A percentile compares a stretch with the other conserved stretches of the same genome.
phyloP scores from a whole-genome alignment of 805 yeast genomes.

The Candida tibetensis region DNA sequence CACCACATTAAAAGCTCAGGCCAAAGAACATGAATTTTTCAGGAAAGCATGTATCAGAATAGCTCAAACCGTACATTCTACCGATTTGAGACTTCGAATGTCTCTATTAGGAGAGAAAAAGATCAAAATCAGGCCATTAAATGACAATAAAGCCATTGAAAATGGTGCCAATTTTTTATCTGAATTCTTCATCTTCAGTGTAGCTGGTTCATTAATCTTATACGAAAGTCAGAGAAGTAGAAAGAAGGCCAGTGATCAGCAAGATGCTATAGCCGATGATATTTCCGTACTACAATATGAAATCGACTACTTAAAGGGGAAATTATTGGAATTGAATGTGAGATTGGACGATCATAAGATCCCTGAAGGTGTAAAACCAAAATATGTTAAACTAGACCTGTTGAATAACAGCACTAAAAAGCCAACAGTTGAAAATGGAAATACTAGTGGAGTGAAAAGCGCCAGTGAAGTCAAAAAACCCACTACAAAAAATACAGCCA shows the following conservation, averaged over 20 bases:
- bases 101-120: conserved; percentile 53
- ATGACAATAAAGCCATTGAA: conserved; percentile 78
- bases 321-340: conserved; percentile 42
- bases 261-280: conserved; percentile 71
- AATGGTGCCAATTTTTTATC: conserved; percentile 77
- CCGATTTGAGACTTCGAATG: conserved; percentile 63
- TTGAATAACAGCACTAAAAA: conserved; percentile 25
- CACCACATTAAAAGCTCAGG: conserved; percentile 65
- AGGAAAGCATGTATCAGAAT: conserved; percentile 58
- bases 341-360: conserved; percentile 50
- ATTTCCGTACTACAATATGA: conserved; percentile 68
- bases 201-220: conserved; percentile 73
- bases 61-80: conserved; percentile 69
- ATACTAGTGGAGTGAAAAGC: background rate
- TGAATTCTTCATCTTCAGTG: conserved; percentile 73
- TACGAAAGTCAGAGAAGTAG: conserved; percentile 70
- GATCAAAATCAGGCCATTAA: conserved; percentile 67
- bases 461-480: background rate
- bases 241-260: conserved; percentile 57
- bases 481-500: too few species aligned
- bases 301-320: conserved; percentile 53
- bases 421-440: background rate
- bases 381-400: conserved; percentile 40
- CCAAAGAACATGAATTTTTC: conserved; percentile 67
- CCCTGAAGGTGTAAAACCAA: conserved; percentile 46